Percentiles rank a stretch among this genome's conserved stretches.
Conservation (phyloP, 352 stramenopile species). For the Globisporangium sylvaticum region DNA sequence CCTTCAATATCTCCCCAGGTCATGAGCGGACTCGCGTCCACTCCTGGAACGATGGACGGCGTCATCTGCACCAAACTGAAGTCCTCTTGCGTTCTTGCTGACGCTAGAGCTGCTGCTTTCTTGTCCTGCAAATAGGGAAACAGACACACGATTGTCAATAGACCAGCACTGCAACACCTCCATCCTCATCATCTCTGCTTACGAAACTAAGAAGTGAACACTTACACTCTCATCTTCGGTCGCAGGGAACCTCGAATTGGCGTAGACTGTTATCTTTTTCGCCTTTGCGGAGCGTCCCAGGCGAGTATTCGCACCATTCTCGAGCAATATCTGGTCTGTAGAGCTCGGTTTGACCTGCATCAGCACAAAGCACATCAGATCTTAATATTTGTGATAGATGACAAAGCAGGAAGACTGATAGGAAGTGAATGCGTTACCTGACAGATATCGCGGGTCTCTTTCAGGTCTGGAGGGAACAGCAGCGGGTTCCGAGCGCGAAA, state of each 20-base stretch:
- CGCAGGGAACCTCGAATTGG: slow-evolving; percentile 65
- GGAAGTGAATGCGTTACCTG: slow-evolving; percentile 27
- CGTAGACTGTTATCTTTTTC: slow-evolving; percentile 57
- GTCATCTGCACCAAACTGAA: slow-evolving; percentile 76
- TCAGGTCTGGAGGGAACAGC: slow-evolving; percentile 69
- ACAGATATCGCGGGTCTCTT: slow-evolving; percentile 54
- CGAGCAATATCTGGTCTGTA: slow-evolving; percentile 29
- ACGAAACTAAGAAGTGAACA: neutral
- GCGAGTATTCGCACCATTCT: slow-evolving; percentile 30
- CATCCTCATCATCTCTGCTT: neutral
- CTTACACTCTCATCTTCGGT: slow-evolving; percentile 21
- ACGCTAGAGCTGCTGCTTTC: neutral
- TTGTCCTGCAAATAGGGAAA: slow-evolving; percentile 1
- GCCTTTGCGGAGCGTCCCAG: slow-evolving; percentile 24
- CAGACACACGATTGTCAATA: neutral
- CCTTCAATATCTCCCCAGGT: slow-evolving; percentile 85
- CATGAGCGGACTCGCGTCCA: slow-evolving; percentile 76
- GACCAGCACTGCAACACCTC: neutral
- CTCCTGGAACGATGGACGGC: slow-evolving; percentile 60
- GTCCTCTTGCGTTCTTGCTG: slow-evolving; percentile 21
- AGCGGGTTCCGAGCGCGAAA: slow-evolving; percentile 74
- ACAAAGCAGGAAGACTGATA: neutral
- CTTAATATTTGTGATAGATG: too few relatives aligned
- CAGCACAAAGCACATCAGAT: neutral
- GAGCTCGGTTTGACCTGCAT: slow-evolving; percentile 21